Base-by-base conservation (phyloP, 306 rosid species). In the Malus sylvestris region DNA sequence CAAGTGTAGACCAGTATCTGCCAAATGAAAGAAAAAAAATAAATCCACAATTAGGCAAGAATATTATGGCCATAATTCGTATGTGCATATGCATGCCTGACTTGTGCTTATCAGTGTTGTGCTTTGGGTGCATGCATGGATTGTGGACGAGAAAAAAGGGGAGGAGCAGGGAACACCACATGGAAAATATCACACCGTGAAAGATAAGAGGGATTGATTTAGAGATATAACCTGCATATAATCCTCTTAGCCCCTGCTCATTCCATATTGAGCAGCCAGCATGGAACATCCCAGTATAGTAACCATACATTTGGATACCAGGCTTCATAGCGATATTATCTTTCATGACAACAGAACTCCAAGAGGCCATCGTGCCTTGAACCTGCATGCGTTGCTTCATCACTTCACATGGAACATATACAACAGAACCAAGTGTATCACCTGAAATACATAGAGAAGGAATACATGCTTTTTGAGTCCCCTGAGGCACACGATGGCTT, bases 341-440 rank as follows among this genome's bases (percentile, higher is more conserved):
- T 62, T 85, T 90, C 87, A 85, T 67, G 32, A 79, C 45, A 62
- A 74, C 60, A 29, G 95, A 86, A 80, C 82, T 85, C 98, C 98
- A 91, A 73, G 96, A 90, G 55, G 84, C 30, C 79, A 70, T 46
- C 77, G 97, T 88, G 81, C 98, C 97, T 86, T 93, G 98, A 80
- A 93, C 87, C 83, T 93, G 98, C 98, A 93, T 93, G 22, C 97
- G 96, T 70, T 86, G 95, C 86, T 93, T 91, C 78, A 93, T 93
- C 76, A 93, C 98, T 85, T 91, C 98, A 57, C 97, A 93, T 42
- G 98, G 98, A 93, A 93, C 98, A 83, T 91, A 93, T 53, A 93
- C 92, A 88, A 93, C 76, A 61, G 98, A 93, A 81, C 97, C 97
- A 66, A 93, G 89, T 55, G 98, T 91, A 83, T 93, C 98, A 73